Evolutionary conservation across 164 flowering plant genomes (phyloP), one percentile per base, ranked within the genome.

Genomic region (Brasenia schreberi): DNA sequence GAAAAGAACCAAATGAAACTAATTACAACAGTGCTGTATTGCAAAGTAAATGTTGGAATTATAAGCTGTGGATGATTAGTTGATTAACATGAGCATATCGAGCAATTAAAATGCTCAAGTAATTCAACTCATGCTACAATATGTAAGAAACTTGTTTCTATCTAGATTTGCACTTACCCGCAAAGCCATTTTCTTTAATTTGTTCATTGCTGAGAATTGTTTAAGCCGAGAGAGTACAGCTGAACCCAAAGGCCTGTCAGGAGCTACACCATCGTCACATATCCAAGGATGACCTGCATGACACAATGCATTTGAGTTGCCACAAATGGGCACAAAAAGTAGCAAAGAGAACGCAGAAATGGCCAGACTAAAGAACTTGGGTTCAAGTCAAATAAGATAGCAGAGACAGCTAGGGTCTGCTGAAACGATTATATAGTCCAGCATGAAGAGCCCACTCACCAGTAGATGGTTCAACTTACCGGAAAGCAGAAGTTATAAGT

Each of bases 181-280:
- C 66, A 95, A 77, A 69, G 99, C 99, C 97, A 95, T 89, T 85
- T 95, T 95, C 84, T 95, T 95, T 65, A 95, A 72, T 80, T 92
- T 95, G 75, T 95, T 95, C 99, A 95, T 92, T 61, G 97, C 99
- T 66, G 99, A 95, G 78, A 95, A 95, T 69, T 85, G 89, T 74
- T 92, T 94, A 42, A 94, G 89, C 69, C 99, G 97, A 71, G 96
- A 94, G 71, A 94, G 90, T 11, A 91, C 99, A 69, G 97, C 99
- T 59, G 99, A 84, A 78, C 87, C 97, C 66, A 94, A 76, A 65
- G 96, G 78, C 72, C 87, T 82, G 74, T 94, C 99, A 71, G 99
- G 97, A 67, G 99, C 99, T 77, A 94, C 97, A 66, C 99, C 99
- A 80, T 87, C 89, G 81, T 91, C 88, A 68, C 96, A 89, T 63